Conservation (phyloP, 257 asterid species). For the Nicotiana tabacum region DNA sequence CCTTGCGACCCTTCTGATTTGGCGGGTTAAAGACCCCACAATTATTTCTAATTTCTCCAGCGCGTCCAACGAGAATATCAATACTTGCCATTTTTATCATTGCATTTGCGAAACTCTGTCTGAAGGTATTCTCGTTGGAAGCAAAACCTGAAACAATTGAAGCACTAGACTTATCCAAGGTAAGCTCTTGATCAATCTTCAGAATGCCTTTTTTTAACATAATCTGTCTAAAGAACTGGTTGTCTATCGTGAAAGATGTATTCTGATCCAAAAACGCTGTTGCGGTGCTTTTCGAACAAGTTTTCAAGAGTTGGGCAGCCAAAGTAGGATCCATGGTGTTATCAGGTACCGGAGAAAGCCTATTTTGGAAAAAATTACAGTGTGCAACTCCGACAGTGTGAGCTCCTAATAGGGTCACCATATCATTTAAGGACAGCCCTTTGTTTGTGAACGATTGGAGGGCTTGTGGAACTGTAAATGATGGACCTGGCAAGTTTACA, state of each 20-base stretch:
- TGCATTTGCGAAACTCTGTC: slow-evolving; percentile 18
- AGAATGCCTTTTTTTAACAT: slow-evolving; percentile 44
- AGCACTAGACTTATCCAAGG: slow-evolving; percentile 37
- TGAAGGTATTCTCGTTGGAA: slow-evolving; percentile 2
- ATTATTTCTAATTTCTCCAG: slow-evolving; percentile 31
- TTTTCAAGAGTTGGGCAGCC: slow-evolving; percentile 33
- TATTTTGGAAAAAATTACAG: slow-evolving; percentile 51
- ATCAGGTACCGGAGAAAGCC: slow-evolving; percentile 31
- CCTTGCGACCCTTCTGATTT: not conserved
- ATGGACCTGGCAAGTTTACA: slow-evolving; percentile 67
- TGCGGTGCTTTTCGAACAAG: slow-evolving; percentile 45
- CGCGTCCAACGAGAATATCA: slow-evolving; percentile 24
- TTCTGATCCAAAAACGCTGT: slow-evolving; percentile 62
- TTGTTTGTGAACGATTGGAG: slow-evolving; percentile 35
- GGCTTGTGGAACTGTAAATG: slow-evolving; percentile 27
- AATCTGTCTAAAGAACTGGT: slow-evolving; percentile 53
- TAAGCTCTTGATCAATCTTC: slow-evolving; percentile 64
- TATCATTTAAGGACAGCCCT: slow-evolving; percentile 46
- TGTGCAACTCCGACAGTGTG: slow-evolving; percentile 76
- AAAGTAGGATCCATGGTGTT: slow-evolving; percentile 40
- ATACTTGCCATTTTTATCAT: slow-evolving; percentile 27
- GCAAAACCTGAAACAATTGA: slow-evolving; percentile 19
- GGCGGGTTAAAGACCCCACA: slow-evolving; percentile 20
- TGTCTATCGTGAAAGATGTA: slow-evolving; percentile 46
- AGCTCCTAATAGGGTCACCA: slow-evolving; percentile 71